Percentiles rank a stretch among this genome's conserved stretches.
phyloP scores from a whole-genome alignment of 2,329 filamentous ascomycete species.

The Talaromyces sp. region DNA sequence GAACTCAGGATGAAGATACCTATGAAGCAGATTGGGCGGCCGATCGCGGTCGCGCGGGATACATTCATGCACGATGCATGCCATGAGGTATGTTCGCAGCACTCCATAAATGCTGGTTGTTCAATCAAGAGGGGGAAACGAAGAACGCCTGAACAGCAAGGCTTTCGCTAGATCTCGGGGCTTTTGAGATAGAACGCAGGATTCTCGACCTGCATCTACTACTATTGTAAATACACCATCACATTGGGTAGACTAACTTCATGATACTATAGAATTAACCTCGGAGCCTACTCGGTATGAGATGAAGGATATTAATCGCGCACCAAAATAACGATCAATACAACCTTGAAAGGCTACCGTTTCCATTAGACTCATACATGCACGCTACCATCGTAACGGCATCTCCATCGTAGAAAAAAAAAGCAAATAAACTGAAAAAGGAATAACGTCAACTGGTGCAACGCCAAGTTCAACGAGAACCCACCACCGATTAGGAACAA shows the following conservation, averaged over 20 bases:
- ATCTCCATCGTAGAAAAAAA: neutral
- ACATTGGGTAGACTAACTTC: no score
- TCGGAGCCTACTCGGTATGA: no score
- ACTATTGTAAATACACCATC: no score
- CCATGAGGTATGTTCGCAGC: constrained; percentile 3
- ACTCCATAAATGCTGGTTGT: neutral
- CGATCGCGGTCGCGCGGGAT: neutral
- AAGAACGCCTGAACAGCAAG: neutral
- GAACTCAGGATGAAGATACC: neutral
- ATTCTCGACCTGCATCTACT: neutral
- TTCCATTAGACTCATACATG: neutral
- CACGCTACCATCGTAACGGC: neutral
- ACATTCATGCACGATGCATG: constrained; percentile 15
- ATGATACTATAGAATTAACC: no score
- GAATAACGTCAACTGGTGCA: neutral
- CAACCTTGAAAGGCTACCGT: no score
- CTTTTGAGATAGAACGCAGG: neutral
- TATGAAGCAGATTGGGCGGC: neutral
- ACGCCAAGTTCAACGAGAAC: no score
- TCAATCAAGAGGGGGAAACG: neutral
- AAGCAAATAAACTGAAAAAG: neutral
- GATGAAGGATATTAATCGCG: no score
- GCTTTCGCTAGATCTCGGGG: constrained; percentile 1
- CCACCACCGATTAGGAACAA: no score
- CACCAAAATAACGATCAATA: no score